Evolutionary conservation across 495 filamentous ascomycete species (phyloP).

Genomic region (Cairneyella variabilis): DNA sequence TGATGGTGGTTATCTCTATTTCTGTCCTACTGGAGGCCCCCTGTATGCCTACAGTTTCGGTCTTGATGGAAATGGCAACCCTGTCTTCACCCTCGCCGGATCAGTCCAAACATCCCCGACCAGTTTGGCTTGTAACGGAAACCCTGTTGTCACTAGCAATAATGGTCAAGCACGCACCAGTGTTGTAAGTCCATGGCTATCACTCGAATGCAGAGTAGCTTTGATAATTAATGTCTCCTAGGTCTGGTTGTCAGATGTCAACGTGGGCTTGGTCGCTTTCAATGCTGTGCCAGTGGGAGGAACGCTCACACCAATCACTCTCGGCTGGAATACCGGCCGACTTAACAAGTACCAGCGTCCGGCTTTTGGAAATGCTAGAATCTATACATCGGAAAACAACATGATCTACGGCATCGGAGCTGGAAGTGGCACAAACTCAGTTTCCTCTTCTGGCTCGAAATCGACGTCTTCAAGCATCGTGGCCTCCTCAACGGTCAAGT

Average conservation of each 20-base stretch:
- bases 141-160: constrained; percentile 35
- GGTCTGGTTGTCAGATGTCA: constrained; percentile 39
- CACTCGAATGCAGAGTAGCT: constrained; percentile 18
- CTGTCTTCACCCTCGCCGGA: constrained; percentile 23
- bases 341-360: constrained; percentile 39
- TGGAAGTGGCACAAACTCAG: constrained; percentile 30
- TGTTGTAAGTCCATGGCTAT: constrained; percentile 18
- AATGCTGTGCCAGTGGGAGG: constrained; percentile 33
- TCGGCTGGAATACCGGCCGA: constrained; percentile 29
- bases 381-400: constrained; percentile 30
- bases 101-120: constrained; percentile 22
- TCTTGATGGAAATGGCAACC: constrained; percentile 27
- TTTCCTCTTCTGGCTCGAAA: constrained; percentile 14
- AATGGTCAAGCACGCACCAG: constrained; percentile 33
- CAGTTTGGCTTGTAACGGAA: constrained; percentile 33
- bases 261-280: constrained; percentile 37
- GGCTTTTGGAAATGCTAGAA: constrained; percentile 34
- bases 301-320: constrained; percentile 28
- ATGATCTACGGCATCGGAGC: constrained; percentile 30
- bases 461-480: neutral
- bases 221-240: constrained; percentile 25
- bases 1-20: constrained; percentile 44
- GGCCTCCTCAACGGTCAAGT: neutral
- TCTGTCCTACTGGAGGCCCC: constrained; percentile 23
- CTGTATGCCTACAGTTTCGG: constrained; percentile 38